A percentile compares a stretch with the other conserved stretches of the same genome.
Evolutionary conservation across 75 land plant genomes (phyloP).

Genomic region (Sequoia sempervirens): DNA sequence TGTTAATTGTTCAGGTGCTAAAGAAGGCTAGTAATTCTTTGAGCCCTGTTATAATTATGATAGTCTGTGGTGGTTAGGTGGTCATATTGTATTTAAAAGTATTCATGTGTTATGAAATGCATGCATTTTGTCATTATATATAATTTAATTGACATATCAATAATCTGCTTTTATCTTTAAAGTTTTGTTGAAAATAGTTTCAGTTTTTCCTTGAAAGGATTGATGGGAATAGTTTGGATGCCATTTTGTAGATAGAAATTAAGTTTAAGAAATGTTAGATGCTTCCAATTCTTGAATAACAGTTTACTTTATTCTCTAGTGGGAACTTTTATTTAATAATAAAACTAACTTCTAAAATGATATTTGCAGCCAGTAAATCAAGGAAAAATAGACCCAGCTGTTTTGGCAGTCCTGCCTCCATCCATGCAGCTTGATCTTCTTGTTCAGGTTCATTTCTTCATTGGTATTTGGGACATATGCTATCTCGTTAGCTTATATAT

Average conservation of each 20-base stretch:
- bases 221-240: not conserved
- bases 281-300: not conserved
- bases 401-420: conserved; percentile 90
- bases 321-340: not conserved
- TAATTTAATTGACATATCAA: not conserved
- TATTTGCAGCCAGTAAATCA: conserved; percentile 57
- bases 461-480: not conserved
- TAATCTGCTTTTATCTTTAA: not conserved
- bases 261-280: not conserved
- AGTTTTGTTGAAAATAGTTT: not conserved
- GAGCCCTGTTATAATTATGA: not conserved
- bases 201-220: not conserved
- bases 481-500: not conserved
- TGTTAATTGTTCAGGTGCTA: not conserved
- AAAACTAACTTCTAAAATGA: not conserved
- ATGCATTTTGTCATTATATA: not conserved
- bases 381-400: conserved; percentile 77
- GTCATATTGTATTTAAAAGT: not conserved
- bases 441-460: conserved; percentile 63
- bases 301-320: not conserved
- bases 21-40: not conserved
- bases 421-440: conserved; percentile 98
- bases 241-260: not conserved
- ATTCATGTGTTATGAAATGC: not conserved
- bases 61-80: not conserved